Conservation (phyloP, 345 rosid genomes). For the Limnanthes douglasii region DNA sequence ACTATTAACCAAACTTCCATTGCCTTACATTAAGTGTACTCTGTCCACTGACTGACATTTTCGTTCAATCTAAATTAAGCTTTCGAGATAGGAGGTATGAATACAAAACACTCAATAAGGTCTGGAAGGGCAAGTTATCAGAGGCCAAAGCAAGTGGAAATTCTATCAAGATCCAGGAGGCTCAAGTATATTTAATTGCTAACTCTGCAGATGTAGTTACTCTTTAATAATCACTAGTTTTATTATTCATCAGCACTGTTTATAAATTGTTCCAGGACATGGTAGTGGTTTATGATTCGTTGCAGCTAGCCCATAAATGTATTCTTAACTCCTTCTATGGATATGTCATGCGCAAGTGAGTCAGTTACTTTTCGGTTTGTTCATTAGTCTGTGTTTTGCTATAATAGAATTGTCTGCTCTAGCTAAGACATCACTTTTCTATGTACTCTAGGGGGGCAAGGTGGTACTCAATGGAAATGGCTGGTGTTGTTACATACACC, state of each 20-base stretch:
- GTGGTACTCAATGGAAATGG: slow-evolving; percentile 99
- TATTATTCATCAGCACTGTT: too few relatives aligned
- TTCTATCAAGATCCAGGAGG: slow-evolving; percentile 91
- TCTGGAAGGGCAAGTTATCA: slow-evolving; percentile 92
- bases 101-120: slow-evolving; percentile 91
- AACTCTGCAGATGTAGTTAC: slow-evolving; percentile 4
- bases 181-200: slow-evolving; percentile 39
- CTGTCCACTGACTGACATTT: slow-evolving; percentile 7
- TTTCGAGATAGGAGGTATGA: slow-evolving; percentile 98
- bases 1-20: slow-evolving; percentile 5
- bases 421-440: too few relatives aligned
- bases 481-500: slow-evolving; percentile 96
- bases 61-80: slow-evolving; percentile 25
- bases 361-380: slow-evolving; percentile 9
- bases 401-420: slow-evolving; percentile 10
- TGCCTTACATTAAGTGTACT: background rate
- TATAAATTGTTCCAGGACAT: slow-evolving; percentile 50
- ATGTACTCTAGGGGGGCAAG: slow-evolving; percentile 76
- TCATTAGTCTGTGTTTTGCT: slow-evolving; percentile 5
- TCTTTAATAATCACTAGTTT: slow-evolving; percentile 1
- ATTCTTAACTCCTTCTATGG: slow-evolving; percentile 97
- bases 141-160: slow-evolving; percentile 96
- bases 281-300: slow-evolving; percentile 95
- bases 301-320: slow-evolving; percentile 96
- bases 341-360: slow-evolving; percentile 99